A percentile compares a stretch with the other conserved stretches of the same genome.
These are phyloP conservation scores for Fusarium mangiferae DNA, from an alignment of 2,329 filamentous ascomycete genomes.

Conservation along the genomic window DNA sequence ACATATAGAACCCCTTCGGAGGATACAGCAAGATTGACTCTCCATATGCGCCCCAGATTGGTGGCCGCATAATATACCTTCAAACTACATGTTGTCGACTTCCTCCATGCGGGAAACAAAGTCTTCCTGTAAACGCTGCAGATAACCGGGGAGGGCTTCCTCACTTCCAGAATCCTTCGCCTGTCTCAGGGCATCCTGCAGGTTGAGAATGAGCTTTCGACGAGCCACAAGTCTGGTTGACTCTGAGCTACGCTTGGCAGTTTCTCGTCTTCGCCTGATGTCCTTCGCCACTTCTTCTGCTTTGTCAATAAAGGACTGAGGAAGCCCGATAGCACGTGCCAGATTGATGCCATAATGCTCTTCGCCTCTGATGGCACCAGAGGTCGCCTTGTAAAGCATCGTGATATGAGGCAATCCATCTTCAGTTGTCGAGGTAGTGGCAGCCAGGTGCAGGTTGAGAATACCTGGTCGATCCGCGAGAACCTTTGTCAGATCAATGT, in stretches of 20 bases:
- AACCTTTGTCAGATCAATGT: conserved; percentile 81
- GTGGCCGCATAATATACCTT: no score
- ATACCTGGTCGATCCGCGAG: conserved; percentile 81
- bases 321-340: conserved; percentile 79
- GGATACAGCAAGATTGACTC: neutral
- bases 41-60: neutral
- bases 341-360: conserved; percentile 85
- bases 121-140: conserved; percentile 68
- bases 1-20: neutral
- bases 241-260: conserved; percentile 67
- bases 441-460: conserved; percentile 82
- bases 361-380: conserved; percentile 75
- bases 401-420: conserved; percentile 71
- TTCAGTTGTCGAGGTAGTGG: conserved; percentile 66
- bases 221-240: conserved; percentile 69
- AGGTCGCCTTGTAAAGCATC: conserved; percentile 87
- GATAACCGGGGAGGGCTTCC: conserved; percentile 60
- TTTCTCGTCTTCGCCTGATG: conserved; percentile 67
- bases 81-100: conserved; percentile 58
- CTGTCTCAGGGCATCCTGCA: conserved; percentile 78
- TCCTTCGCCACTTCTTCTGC: conserved; percentile 74
- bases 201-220: conserved; percentile 76
- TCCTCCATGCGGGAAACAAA: conserved; percentile 78
- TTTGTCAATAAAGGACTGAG: conserved; percentile 70
- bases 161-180: conserved; percentile 72